These are phyloP conservation scores for Yamadazyma scolyti DNA, from an alignment of 805 yeast genomes.

Conservation along the genomic window DNA sequence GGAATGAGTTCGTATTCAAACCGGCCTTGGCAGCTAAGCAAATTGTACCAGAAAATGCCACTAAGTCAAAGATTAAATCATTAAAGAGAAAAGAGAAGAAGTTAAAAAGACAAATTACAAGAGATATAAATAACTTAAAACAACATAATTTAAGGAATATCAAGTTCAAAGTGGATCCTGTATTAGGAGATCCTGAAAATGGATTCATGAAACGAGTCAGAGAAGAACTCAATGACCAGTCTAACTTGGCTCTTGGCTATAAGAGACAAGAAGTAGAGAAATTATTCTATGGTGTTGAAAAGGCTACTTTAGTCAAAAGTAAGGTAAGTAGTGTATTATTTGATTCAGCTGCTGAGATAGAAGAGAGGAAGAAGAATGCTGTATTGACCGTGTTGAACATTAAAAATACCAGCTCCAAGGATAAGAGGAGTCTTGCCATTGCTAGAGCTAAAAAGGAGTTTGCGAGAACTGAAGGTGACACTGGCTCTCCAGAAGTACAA, in stretches of 20 bases:
- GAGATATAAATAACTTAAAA: conserved; percentile 39
- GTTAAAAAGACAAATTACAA: conserved; percentile 37
- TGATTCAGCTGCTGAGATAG: conserved; percentile 26
- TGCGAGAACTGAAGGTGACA: conserved; percentile 80
- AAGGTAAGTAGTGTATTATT: conserved; percentile 25
- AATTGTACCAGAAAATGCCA: conserved; percentile 27
- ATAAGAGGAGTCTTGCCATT: conserved; percentile 55
- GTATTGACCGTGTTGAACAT: conserved; percentile 68
- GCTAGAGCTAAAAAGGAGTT: conserved; percentile 74
- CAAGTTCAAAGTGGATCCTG: conserved; percentile 65
- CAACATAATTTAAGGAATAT: conserved; percentile 31
- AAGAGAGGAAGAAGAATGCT: conserved; percentile 62
- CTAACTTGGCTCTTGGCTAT: conserved; percentile 58
- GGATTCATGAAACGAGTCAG: conserved; percentile 67
- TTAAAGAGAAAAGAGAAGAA: conserved; percentile 37
- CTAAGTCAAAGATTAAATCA: conserved; percentile 28
- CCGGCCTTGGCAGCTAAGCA: conserved; percentile 36
- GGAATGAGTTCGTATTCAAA: conserved; percentile 3
- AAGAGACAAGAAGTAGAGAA: conserved; percentile 66
- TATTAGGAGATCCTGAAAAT: conserved; percentile 65
- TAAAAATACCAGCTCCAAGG: conserved; percentile 63
- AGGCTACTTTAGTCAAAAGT: conserved; percentile 44
- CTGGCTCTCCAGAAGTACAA: conserved; percentile 94
- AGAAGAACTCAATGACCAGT: conserved; percentile 57
- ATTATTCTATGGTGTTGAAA: conserved; percentile 73